Percentiles rank a stretch among this genome's conserved stretches.
phyloP scores from a whole-genome alignment of 106 monocot species.

The Acanthochlamys bracteata region DNA sequence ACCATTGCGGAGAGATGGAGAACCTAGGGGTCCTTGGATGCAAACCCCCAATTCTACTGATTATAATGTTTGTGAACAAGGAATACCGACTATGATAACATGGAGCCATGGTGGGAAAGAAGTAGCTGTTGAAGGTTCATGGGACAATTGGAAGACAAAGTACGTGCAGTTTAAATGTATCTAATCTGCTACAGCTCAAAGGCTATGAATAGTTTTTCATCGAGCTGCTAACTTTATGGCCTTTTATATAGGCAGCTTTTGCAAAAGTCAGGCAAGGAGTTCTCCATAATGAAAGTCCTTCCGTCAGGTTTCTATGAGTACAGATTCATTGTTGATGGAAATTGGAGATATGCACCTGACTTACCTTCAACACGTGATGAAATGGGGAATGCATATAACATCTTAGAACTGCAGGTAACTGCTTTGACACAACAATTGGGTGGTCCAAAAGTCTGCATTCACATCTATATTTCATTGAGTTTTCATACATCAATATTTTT shows the following conservation, averaged over 20 bases:
- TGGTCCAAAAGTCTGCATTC: too few relatives aligned
- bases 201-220: background rate
- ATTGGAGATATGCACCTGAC: slow-evolving; percentile 37
- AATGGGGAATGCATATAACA: slow-evolving; percentile 35
- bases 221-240: too few relatives aligned
- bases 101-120: slow-evolving; percentile 63
- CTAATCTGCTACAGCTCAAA: background rate
- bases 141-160: slow-evolving; percentile 65
- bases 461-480: too few relatives aligned
- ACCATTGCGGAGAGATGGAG: slow-evolving; percentile 25
- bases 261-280: slow-evolving; percentile 59
- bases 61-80: slow-evolving; percentile 15
- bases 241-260: slow-evolving; percentile 26
- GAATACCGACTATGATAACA: slow-evolving; percentile 56
- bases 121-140: slow-evolving; percentile 58
- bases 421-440: background rate
- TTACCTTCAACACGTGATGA: slow-evolving; percentile 40
- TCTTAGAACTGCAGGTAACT: slow-evolving; percentile 48
- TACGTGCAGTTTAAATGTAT: slow-evolving; percentile 1
- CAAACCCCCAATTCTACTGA: slow-evolving; percentile 12
- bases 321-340: slow-evolving; percentile 63
- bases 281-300: slow-evolving; percentile 51
- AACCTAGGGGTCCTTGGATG: slow-evolving; percentile 7
- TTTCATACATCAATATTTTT: too few relatives aligned
- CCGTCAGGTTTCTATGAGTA: slow-evolving; percentile 60